Conservation (phyloP, 352 stramenopile genomes). For the Phytophthora tubulina region DNA sequence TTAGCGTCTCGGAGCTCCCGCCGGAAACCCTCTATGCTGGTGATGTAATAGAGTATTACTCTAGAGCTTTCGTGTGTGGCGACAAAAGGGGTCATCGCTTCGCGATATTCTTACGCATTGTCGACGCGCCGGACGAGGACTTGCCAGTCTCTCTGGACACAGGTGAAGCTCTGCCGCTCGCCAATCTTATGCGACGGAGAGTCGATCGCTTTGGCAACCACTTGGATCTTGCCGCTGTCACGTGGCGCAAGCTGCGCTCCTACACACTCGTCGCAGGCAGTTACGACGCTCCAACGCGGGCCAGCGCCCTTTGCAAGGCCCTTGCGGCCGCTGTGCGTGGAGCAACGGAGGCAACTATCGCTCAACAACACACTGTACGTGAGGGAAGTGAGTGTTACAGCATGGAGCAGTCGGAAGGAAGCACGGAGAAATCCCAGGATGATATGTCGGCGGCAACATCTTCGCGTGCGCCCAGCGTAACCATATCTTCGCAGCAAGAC, state of each 20-base stretch:
- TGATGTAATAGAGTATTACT: conserved; percentile 11
- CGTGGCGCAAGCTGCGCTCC: neutral
- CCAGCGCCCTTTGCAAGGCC: neutral
- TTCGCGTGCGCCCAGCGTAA: too few species aligned
- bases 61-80: neutral
- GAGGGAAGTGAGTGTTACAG: neutral
- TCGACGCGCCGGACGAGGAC: neutral
- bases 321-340: neutral
- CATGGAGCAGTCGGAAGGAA: too few species aligned
- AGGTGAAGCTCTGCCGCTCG: neutral
- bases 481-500: too few species aligned
- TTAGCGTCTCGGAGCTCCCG: neutral
- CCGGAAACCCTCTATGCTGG: neutral
- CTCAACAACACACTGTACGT: neutral
- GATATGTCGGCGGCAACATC: too few species aligned
- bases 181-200: neutral
- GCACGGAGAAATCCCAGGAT: too few species aligned
- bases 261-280: neutral
- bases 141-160: neutral
- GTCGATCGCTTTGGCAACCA: neutral
- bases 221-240: neutral
- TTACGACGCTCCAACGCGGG: neutral
- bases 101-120: neutral
- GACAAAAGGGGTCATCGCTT: neutral
- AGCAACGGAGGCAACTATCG: neutral